Base-by-base conservation (phyloP, 2,329 filamentous ascomycete genomes). In the Colletotrichum liriopes region DNA sequence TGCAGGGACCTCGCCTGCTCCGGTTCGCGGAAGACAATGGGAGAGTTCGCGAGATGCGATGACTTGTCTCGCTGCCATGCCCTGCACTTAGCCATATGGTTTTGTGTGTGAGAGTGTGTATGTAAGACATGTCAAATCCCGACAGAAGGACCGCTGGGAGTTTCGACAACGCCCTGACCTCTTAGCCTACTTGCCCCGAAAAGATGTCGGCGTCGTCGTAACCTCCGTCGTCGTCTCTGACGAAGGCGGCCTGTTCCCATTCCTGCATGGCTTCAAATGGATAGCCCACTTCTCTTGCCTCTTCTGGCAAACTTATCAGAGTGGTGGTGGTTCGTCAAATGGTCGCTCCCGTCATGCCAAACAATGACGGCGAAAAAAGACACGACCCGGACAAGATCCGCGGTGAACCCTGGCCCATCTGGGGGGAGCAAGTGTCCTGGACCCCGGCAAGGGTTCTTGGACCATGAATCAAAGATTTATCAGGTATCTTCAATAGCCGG, bases 31-130 rank as follows among this genome's bases (percentile, higher is more conserved):
- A 63, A 68, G 60, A 72, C 69, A 68, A 62, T 65, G 55, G 58
- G 54, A 72, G 54, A 68, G 72, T 68, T 73, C 59, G 61, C 56
- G 65, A 62, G 51, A 73, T 73, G 55, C 69, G 72, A 69, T 74
- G 71, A 73, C 71, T 72, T 72, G 69, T 69, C 65, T 59, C 29
- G 62, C 62, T 49, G 61, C 45, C 20, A 12, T 26, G 47, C 11
- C 32, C 39, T 29, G 23, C 16, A 47, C 47, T 35, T 6, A 18
- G 18, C 35, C 65, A 56, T 29, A 65, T 23, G 32, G 26, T 16
- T 32, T 23, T 32, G 29, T 32, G 29, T 32, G 4, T 5, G 29
- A 32, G 29, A 32, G 29, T 32, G 12, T 67, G 51, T 26, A 56
- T 51, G 39, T 61, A 49, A 68, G 51, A 59, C 49, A 72, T 60